Conservation (phyloP, 2,329 filamentous ascomycete genomes). For the Corynespora cassiicola region DNA sequence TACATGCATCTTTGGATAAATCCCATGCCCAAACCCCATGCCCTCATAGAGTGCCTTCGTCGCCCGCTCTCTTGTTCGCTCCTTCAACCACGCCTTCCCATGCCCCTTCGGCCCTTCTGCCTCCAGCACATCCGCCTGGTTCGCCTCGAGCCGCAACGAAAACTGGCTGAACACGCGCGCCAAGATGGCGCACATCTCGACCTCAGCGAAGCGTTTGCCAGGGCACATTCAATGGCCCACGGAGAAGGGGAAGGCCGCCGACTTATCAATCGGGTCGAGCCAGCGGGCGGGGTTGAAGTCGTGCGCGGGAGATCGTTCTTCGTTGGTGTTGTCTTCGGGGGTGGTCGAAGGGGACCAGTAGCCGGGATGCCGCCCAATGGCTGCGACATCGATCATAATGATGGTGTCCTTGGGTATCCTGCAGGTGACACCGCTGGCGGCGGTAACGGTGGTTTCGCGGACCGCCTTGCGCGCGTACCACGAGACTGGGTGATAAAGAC, state of each 20-base stretch:
- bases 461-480: background rate
- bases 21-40: slow-evolving; percentile 13
- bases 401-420: slow-evolving; percentile 6
- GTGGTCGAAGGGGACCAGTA: slow-evolving; percentile 6
- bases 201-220: slow-evolving; percentile 16
- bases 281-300: slow-evolving; percentile 14
- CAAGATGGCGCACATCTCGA: slow-evolving; percentile 14
- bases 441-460: slow-evolving; percentile 4
- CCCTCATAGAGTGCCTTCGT: slow-evolving; percentile 11
- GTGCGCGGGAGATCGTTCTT: slow-evolving; percentile 7
- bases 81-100: slow-evolving; percentile 6
- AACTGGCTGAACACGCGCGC: slow-evolving; percentile 7
- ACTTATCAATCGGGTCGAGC: background rate
- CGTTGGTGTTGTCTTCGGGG: background rate
- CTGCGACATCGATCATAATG: slow-evolving; percentile 10
- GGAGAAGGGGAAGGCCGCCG: slow-evolving; percentile 10
- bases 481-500: slow-evolving; percentile 4
- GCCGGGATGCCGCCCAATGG: slow-evolving; percentile 9
- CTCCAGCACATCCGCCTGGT: slow-evolving; percentile 3
- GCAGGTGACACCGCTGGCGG: slow-evolving; percentile 2
- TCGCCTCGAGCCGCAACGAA: slow-evolving; percentile 4
- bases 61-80: slow-evolving; percentile 4
- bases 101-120: slow-evolving; percentile 3
- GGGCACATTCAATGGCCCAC: slow-evolving; percentile 12
- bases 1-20: slow-evolving; percentile 11